Evolutionary conservation across 2,329 filamentous ascomycete genomes (phyloP).

Genomic region (Metarhizium sp.): DNA sequence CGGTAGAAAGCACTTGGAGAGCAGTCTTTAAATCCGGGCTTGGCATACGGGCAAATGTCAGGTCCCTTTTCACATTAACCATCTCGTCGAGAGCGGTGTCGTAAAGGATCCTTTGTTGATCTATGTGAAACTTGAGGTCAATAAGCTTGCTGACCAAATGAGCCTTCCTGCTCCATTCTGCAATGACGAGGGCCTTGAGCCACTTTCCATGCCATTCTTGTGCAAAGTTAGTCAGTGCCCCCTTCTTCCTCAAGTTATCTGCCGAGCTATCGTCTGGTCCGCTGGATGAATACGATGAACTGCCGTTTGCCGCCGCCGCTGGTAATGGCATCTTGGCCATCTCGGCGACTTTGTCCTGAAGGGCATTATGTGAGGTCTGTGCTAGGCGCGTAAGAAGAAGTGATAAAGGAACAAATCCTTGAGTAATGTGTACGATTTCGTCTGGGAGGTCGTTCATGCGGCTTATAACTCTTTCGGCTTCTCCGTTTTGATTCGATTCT

Average conservation of each 20-base stretch:
- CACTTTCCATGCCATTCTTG: conserved; percentile 77
- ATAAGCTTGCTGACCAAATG: conserved; percentile 78
- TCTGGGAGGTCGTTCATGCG: conserved; percentile 50
- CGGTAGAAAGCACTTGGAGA: conserved; percentile 72
- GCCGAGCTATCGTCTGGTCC: conserved; percentile 46
- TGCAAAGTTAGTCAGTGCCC: conserved; percentile 64
- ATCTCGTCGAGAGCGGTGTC: conserved; percentile 51
- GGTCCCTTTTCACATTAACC: conserved; percentile 62
- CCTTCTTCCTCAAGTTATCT: conserved; percentile 69
- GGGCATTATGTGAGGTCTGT: conserved; percentile 72
- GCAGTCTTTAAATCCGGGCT: conserved; percentile 90
- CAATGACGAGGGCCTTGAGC: conserved; percentile 84
- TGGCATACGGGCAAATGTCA: conserved; percentile 65
- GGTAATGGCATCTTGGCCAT: conserved; percentile 60
- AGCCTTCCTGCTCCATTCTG: conserved; percentile 78
- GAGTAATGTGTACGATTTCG: conserved; percentile 61
- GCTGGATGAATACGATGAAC: conserved; percentile 20
- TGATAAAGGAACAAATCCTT: conserved; percentile 67
- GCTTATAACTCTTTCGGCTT: not conserved
- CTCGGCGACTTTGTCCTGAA: conserved; percentile 60
- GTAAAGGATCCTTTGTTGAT: conserved; percentile 52
- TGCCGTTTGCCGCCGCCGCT: conserved; percentile 40
- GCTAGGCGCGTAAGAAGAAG: conserved; percentile 68
- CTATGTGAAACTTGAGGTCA: conserved; percentile 71
- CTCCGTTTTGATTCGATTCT: not conserved